Evolutionary conservation across 2,329 filamentous ascomycete genomes (phyloP).

Genomic region (Aspergillus hiratsukae): DNA sequence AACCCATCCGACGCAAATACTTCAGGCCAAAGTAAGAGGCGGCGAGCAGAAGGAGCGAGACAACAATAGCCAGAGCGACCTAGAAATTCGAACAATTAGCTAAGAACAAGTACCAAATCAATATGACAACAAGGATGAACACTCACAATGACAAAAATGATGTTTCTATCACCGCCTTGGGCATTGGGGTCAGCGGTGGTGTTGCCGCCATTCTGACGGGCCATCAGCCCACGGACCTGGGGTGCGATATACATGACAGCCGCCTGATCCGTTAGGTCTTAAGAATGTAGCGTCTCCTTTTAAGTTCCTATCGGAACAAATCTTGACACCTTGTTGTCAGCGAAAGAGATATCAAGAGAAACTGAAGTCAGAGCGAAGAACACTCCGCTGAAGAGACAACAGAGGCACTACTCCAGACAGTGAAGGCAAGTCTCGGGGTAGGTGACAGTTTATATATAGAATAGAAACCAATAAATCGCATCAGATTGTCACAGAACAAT

Average conservation of each 20-base stretch:
- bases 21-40: constrained; percentile 37
- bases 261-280: background rate
- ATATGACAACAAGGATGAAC: background rate
- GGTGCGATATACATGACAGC: constrained; percentile 17
- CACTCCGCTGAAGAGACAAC: background rate
- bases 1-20: constrained; percentile 41
- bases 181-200: background rate
- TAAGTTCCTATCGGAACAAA: background rate
- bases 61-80: constrained; percentile 28
- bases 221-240: constrained; percentile 13
- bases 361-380: background rate
- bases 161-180: constrained; percentile 14
- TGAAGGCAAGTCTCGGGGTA: constrained; percentile 3
- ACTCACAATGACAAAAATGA: constrained; percentile 29
- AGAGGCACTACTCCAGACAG: background rate
- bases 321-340: background rate
- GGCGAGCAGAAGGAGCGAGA: constrained; percentile 26
- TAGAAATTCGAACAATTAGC: constrained; percentile 9
- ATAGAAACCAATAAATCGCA: background rate
- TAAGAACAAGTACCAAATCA: background rate
- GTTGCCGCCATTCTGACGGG: constrained; percentile 10
- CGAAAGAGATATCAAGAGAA: background rate
- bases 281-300: background rate
- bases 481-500: background rate
- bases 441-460: background rate